Evolutionary conservation across 2,329 filamentous ascomycete species (phyloP).

Genomic region (Leptographium wingfieldii): DNA sequence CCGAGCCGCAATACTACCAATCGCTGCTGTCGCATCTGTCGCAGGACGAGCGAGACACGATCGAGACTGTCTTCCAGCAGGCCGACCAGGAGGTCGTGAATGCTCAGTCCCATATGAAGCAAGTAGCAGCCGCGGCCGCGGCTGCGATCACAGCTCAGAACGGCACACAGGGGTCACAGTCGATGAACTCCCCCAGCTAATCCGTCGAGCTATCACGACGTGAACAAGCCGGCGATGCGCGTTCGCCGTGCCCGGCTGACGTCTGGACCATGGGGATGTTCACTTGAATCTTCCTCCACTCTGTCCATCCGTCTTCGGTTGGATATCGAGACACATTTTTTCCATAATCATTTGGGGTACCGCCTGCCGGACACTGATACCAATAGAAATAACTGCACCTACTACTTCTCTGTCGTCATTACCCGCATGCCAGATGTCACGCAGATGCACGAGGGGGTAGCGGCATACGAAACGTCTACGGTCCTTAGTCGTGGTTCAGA

Average conservation of each 20-base stretch:
- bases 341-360: not conserved
- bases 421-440: not conserved
- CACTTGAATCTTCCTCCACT: not conserved
- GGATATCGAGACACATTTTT: not conserved
- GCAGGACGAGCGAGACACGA: constrained; percentile 66
- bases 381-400: not conserved
- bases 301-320: not conserved
- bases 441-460: not conserved
- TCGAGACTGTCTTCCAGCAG: constrained; percentile 66
- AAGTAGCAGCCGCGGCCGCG: constrained; percentile 14
- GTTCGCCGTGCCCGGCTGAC: not conserved
- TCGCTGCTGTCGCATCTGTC: constrained; percentile 67
- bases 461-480: not conserved
- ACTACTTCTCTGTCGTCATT: not conserved
- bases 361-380: not conserved
- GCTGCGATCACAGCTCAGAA: constrained; percentile 8
- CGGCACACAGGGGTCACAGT: not conserved
- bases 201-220: not conserved
- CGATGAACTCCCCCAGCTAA: not conserved
- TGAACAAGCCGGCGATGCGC: not conserved
- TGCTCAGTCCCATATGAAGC: constrained; percentile 16
- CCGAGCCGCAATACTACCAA: constrained; percentile 80
- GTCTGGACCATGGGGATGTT: too few relatives aligned
- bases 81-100: constrained; percentile 30
- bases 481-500: not conserved